Base-by-base conservation (phyloP, 495 filamentous ascomycete species). In the Neurospora sp. region DNA sequence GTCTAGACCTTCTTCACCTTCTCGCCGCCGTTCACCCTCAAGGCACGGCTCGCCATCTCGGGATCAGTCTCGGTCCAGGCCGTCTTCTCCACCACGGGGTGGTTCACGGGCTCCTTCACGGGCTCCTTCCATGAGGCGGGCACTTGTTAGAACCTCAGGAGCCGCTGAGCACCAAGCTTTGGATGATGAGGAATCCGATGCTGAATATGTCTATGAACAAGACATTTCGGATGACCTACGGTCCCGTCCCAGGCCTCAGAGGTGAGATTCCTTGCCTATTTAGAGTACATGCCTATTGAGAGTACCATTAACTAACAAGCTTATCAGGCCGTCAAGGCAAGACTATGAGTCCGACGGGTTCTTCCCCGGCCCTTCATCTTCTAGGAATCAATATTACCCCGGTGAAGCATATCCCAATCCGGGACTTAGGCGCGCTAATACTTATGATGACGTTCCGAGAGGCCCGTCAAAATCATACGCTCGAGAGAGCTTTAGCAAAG, bases 281-380 rank as follows among this genome's bases (percentile, higher is more conserved):
- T 35, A 10, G 41, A 44, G 40, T 65, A 20, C 39, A 41, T 14
- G 70, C 31, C 10, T 41, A 8, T 20, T 10, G 9, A 31, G 22
- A 27, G 27, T 38, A 41, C 8, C 31, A 9, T 69, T 39, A 48
- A 35, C 80, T 82, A 74, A 81, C 69, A 8, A 69, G 38, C 12
- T 5, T 35, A 27, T 16, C 35, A 81, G 79, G 68, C 76, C 74
- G 12, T 75, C 77, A 14, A 81, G 74, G 70, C 81, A 78, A 44
- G 78, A 83, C 69, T 82, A 85, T 69, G 79, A 83, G 16, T 83
- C 80, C 12, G 82, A 85, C 40, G 74, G 53, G 38, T 76, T 73
- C 40, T 37, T 69, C 40, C 75, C 76, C n/a, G 76, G 70, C 20
- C 76, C 76, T 17, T 65, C 76, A 6, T 75, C 76, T 14, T 73